Base-by-base conservation (phyloP, 2,329 filamentous ascomycete species). In the Trichoderma sp. region DNA sequence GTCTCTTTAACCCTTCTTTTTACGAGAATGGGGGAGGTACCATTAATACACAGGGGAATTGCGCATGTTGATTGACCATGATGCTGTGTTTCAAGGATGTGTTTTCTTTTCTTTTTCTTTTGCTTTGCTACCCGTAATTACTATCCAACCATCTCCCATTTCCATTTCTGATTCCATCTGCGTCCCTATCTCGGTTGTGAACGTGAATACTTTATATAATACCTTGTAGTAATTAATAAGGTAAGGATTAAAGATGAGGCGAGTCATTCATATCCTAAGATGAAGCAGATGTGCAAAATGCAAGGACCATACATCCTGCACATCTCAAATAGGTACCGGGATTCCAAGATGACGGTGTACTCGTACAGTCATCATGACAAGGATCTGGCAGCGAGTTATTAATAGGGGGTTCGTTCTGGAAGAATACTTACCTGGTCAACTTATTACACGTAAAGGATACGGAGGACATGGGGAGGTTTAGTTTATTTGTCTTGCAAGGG, bases 21-120 rank as follows among this genome's bases (percentile, higher is more conserved):
- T 58, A 71, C 71, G 73, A 73, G 70, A 73, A 73, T 61, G 26
- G 70, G 68, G 73, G 73, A n/a, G 36, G 36, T 26, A 36, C 56
- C 72, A 73, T 74, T 74, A 75, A 76, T 75, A 74, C 61, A 74
- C 47, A 61, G 60, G 71, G 60, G 36, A 60, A 61, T 69, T 51
- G 56, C 66, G 66, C 21, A 62, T 32, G 2, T 36, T 15, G 11
- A 36, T 18, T n/a, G n/a, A 18, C 30, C 47, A 66, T 36, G 57
- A 53, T 24, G n/a, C 0, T 24, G 47, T 24, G 47, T 24, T 53
- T 53, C 39, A 24, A 14, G 21, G 21, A 24, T 53, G 47, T 53
- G 24, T 24, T 24, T 34, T 34, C 4, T 4, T 34, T 34, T 39
- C 24, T 6, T 39, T 28, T 4, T 47, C 8, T n/a, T 9, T 47